Conservation (phyloP, 352 stramenopile species). For the Phytophthora brassicae region DNA sequence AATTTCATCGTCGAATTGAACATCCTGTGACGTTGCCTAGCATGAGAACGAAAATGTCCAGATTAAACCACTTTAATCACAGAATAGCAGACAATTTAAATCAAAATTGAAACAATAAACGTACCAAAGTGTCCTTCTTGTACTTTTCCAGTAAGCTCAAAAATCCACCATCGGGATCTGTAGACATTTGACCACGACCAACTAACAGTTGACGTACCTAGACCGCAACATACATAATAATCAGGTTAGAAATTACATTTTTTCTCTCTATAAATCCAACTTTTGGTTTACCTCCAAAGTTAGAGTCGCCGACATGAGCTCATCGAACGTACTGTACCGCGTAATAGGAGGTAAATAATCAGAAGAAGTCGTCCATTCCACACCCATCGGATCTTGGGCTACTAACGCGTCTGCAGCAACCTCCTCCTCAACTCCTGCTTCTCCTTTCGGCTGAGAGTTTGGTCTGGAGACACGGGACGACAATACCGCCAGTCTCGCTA, state of each 20-base stretch:
- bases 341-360: conserved; percentile 84
- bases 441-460: conserved; percentile 55
- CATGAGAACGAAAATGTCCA: background rate
- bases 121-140: conserved; percentile 70
- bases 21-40: conserved; percentile 44
- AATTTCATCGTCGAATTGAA: conserved; percentile 79
- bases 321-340: conserved; percentile 88
- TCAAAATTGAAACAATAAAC: conserved; percentile 5
- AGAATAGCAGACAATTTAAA: background rate
- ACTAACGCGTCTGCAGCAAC: conserved; percentile 49
- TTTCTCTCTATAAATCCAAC: background rate
- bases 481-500: conserved; percentile 78
- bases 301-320: conserved; percentile 88
- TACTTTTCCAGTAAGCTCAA: conserved; percentile 85
- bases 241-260: background rate
- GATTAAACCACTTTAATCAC: conserved; percentile 14
- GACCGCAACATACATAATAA: background rate
- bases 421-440: conserved; percentile 48
- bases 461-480: conserved; percentile 78
- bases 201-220: conserved; percentile 81
- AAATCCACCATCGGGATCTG: conserved; percentile 82
- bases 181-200: conserved; percentile 83
- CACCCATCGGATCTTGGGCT: conserved; percentile 75
- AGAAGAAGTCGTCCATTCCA: conserved; percentile 64
- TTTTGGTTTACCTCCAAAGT: conserved; percentile 71